phyloP scores from a whole-genome alignment of 768 basidiomycete genomes.

The Suillus plorans region DNA sequence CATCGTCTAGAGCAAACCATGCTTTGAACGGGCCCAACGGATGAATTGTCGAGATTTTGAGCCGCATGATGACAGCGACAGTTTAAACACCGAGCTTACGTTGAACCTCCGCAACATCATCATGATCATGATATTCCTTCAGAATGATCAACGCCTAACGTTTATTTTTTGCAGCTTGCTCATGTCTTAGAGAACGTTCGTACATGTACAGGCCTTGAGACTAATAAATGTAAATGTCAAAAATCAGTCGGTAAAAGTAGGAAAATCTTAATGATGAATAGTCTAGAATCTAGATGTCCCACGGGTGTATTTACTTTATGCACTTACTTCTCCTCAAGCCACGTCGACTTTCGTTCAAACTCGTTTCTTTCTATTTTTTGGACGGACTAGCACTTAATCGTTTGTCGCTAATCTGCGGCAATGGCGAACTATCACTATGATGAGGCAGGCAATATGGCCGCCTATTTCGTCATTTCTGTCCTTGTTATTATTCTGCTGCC shows the following conservation, averaged over 20 bases:
- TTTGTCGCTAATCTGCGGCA: slow-evolving; percentile 18
- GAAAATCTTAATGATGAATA: background rate
- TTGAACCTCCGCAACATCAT: background rate
- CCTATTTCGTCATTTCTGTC: slow-evolving; percentile 90
- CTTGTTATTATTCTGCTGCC: slow-evolving; percentile 84
- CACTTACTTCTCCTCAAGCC: slow-evolving; percentile 4
- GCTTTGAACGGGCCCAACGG: slow-evolving; percentile 51
- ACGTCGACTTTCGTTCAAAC: slow-evolving; percentile 13
- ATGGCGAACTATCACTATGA: slow-evolving; percentile 88
- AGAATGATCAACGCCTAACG: too few species aligned
- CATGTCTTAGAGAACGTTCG: background rate
- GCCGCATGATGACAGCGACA: slow-evolving; percentile 38
- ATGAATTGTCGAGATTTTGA: slow-evolving; percentile 46
- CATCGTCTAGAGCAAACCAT: slow-evolving; percentile 45
- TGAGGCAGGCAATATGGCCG: slow-evolving; percentile 82
- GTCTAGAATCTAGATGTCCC: background rate
- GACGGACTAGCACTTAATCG: background rate
- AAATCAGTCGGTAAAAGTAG: too few species aligned
- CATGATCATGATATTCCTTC: too few species aligned
- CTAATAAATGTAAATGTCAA: background rate
- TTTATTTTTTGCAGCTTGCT: background rate
- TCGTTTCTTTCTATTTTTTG: background rate
- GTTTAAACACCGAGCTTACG: background rate
- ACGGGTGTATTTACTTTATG: slow-evolving; percentile 8
- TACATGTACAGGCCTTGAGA: too few species aligned